Evolutionary conservation across 176 grass and related monocot species (phyloP), one percentile per base, ranked within the genome.

Genomic region (Eremochloa ophiuroides): DNA sequence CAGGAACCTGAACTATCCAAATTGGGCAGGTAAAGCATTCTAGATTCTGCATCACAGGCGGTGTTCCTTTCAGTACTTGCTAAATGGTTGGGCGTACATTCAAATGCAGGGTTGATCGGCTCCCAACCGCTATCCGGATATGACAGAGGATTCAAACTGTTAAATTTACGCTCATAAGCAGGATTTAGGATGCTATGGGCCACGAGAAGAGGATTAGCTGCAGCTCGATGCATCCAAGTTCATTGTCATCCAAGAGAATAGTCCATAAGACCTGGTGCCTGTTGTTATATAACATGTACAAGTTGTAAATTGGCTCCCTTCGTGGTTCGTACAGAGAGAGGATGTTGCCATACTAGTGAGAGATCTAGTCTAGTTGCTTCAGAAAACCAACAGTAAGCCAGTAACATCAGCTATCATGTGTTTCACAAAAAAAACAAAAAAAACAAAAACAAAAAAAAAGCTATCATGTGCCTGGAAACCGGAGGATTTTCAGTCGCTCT

Each of bases 1-100:
- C 79, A 85, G 86, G 96, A 98, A 41, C 84, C 88, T 31, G 93
- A 95, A 78, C 83, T 99, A 69, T 84, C 87, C 25, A 84, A 93
- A 11, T 41, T 90, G 39, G 91, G 82, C 46, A 95, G 93, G 96
- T 82, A 84, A 85, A 81, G 90, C 61, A 77, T 80, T 46, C 56
- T 75, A 39, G 66, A 82, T 28, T 34, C 69, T 42, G 39, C 40
- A 65, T 22, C 11, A 17, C 68, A 41, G 26, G 18, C 8, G 6
- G n/a, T 58, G 12, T 85, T 76, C n/a, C 1, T n/a, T 79, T 74
- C 20, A 33, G 30, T 74, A 74, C 56, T 63, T 69, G 12, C 25
- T 42, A 59, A 59, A 22, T 20, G 15, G 17, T 29, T 73, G 7
- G 44, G n/a, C 34, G 3, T 68, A 35, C 67, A 85, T 77, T 60